A percentile compares a stretch with the other conserved stretches of the same genome.
Evolutionary conservation across 441 rosid genomes (phyloP).

Genomic region (Metrosideros polymorpha): DNA sequence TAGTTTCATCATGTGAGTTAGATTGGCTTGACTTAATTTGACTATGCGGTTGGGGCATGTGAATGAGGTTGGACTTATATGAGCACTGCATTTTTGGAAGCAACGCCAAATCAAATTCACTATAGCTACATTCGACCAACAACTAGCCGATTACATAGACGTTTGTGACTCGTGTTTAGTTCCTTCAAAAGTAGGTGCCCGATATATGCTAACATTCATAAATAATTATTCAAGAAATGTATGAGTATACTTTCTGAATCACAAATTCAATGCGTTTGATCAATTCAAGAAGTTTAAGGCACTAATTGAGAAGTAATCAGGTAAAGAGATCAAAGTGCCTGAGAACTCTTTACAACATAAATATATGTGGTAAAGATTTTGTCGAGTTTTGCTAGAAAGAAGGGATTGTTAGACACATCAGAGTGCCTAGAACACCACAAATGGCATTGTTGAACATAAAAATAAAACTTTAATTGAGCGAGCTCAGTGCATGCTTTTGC

Average conservation of each 20-base stretch:
- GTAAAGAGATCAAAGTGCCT: background rate
- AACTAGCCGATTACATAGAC: background rate
- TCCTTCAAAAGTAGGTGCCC: background rate
- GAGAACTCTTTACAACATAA: background rate
- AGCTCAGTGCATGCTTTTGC: background rate
- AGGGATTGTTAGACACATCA: too few relatives aligned
- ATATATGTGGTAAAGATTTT: too few relatives aligned
- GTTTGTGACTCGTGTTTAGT: rapidly evolving
- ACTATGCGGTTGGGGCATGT: background rate
- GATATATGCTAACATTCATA: background rate
- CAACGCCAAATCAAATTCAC: too few relatives aligned
- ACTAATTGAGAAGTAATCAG: rapidly evolving
- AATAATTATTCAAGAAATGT: background rate
- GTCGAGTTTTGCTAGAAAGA: too few relatives aligned
- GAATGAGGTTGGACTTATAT: background rate
- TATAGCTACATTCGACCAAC: background rate
- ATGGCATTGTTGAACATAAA: too few relatives aligned
- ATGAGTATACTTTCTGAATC: background rate
- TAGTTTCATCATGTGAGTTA: too few relatives aligned
- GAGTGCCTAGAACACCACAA: rapidly evolving
- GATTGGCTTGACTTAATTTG: too few relatives aligned
- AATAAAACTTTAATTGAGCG: background rate
- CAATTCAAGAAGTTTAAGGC: background rate
- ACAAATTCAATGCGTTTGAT: background rate
- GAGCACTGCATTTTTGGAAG: background rate